A percentile compares a stretch with the other conserved stretches of the same genome.
Evolutionary conservation across 1,284 basidiomycete species (phyloP).

Genomic region (Erythrobasidium hasegawianum): DNA sequence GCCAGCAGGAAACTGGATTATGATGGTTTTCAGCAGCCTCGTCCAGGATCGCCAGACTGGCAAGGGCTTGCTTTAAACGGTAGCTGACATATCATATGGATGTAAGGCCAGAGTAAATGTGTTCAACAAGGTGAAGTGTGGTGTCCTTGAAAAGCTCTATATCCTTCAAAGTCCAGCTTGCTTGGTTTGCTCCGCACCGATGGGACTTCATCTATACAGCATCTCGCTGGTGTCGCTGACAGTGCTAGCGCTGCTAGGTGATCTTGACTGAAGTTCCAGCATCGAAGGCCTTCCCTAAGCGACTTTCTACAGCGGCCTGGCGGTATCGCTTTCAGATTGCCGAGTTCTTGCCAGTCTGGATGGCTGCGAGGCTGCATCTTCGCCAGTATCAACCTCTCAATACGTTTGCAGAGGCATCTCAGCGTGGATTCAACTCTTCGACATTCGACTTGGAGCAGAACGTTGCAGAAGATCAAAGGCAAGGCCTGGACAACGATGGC

Average conservation of each 20-base stretch:
- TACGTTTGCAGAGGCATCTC: slow-evolving; percentile 28
- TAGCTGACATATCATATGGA: too few species aligned
- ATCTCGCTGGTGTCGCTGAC: slow-evolving; percentile 1
- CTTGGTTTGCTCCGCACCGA: too few species aligned
- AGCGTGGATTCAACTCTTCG: slow-evolving; percentile 14
- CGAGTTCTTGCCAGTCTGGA: slow-evolving; percentile 11
- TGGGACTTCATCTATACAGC: background rate
- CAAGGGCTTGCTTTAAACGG: too few species aligned
- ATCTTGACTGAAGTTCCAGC: background rate
- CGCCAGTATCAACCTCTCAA: slow-evolving; percentile 23
- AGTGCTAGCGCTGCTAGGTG: background rate
- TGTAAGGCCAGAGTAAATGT: too few species aligned
- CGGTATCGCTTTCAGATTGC: slow-evolving; percentile 15
- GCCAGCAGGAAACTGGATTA: too few species aligned
- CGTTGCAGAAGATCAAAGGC: slow-evolving; percentile 20
- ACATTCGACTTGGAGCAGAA: slow-evolving; percentile 32
- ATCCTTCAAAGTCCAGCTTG: too few species aligned
- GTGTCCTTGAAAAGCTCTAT: too few species aligned
- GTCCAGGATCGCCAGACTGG: too few species aligned
- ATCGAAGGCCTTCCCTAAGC: too few species aligned
- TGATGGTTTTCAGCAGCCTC: too few species aligned
- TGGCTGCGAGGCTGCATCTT: slow-evolving; percentile 20
- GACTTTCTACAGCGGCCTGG: slow-evolving; percentile 20
- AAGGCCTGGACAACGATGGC: slow-evolving; percentile 21
- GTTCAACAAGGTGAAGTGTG: too few species aligned